These are phyloP conservation scores for Aspergillus ostianus DNA, from an alignment of 495 filamentous ascomycete genomes.

Conservation along the genomic window DNA sequence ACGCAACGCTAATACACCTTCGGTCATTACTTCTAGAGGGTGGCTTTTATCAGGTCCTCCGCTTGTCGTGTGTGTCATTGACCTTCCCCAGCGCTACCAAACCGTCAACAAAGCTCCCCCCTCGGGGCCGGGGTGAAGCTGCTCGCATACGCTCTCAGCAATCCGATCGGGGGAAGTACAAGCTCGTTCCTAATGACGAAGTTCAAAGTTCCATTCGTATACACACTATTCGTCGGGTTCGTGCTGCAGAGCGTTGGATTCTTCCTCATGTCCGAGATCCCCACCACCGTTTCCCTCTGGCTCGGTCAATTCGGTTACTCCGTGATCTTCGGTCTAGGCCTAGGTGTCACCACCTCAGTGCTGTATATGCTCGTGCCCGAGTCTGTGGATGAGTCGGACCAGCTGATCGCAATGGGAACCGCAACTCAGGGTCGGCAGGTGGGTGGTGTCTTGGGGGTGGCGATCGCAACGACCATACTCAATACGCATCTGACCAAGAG, in stretches of 20 bases:
- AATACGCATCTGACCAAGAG: constrained; percentile 21
- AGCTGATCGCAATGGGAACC: constrained; percentile 25
- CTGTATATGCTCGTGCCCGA: constrained; percentile 52
- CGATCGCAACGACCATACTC: constrained; percentile 24
- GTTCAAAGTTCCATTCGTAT: constrained; percentile 45
- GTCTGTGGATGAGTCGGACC: constrained; percentile 36
- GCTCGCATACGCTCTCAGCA: constrained; percentile 31
- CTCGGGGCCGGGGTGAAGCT: constrained; percentile 50
- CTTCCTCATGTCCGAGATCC: constrained; percentile 43
- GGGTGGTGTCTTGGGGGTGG: constrained; percentile 32
- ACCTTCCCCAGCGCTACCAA: constrained; percentile 57
- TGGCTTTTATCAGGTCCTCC: constrained; percentile 54
- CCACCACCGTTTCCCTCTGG: constrained; percentile 17
- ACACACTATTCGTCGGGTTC: constrained; percentile 38
- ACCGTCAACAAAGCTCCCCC: constrained; percentile 43
- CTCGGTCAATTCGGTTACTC: constrained; percentile 49
- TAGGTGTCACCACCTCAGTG: constrained; percentile 48
- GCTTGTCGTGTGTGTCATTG: constrained; percentile 51
- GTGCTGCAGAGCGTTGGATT: constrained; percentile 49
- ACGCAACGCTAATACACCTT: neutral
- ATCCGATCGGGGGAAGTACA: constrained; percentile 22
- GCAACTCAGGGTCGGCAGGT: constrained; percentile 24
- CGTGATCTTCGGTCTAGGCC: constrained; percentile 53
- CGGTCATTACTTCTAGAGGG: constrained; percentile 9
- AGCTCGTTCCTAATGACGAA: constrained; percentile 19